Base-by-base conservation (phyloP, 2,329 filamentous ascomycete genomes). In the Claviceps citrina region DNA sequence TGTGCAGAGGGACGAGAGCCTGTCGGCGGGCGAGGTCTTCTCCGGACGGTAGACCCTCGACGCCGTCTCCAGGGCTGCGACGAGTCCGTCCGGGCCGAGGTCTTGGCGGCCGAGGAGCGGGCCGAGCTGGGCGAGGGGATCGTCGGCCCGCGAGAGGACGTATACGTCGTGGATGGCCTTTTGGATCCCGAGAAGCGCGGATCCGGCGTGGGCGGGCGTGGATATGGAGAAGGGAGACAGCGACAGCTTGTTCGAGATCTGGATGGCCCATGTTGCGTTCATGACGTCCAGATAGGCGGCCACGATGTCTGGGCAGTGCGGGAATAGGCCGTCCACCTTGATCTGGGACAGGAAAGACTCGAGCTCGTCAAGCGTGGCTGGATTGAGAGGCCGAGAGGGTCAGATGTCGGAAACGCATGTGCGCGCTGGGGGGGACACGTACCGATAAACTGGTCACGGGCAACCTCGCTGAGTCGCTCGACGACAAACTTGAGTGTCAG, bases 401-500 rank as follows among this genome's bases (percentile, higher is more conserved):
- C 31, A 44, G 46, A 25, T 9, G 5, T n/a, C 12, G 24, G 16
- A 3, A 15, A 2, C 15, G 5, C 13, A 6, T 20, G 4, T 3
- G 5, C 5, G 15, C 12, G 3, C 10, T 7, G 15, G 7, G 9
- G 8, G 13, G 8, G 33, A 20, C 51, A 22, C 65, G 56, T 58
- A 70, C 67, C 59, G 19, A 54, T 54, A 6, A 68, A 53, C 16
- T 59, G 55, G 19, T 64, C 62, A 0, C 56, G 55, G 45, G 66
- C 61, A 8, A 73, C 61, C 34, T 70, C 65, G 3, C 54, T 46
- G 12, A 73, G 62, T 27, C 71, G 66, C 44, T 76, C 71, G 24
- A 79, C 51, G 2, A 77, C 58, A 46, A 71, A 74, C 41, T 70
- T 73, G 7, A 73, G 53, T 0, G 71, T 66, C 38, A 80, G 50